These are phyloP conservation scores for Carex arenaria DNA, from an alignment of 202 grass and related monocot species.

Conservation along the genomic window DNA sequence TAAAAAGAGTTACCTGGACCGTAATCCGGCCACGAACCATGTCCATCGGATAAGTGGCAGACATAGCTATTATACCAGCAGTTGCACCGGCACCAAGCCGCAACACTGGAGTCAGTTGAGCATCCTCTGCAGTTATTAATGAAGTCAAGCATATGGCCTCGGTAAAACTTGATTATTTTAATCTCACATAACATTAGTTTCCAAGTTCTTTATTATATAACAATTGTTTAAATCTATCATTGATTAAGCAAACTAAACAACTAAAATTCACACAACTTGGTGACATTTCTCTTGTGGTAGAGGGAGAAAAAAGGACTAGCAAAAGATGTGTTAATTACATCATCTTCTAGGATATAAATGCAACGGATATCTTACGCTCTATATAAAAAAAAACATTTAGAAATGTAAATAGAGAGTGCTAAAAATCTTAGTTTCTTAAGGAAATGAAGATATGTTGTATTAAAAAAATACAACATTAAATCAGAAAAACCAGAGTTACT, in stretches of 20 bases:
- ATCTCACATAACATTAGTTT: neutral
- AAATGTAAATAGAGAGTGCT: neutral
- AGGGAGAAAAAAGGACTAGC: neutral
- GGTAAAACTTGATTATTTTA: neutral
- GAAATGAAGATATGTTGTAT: neutral
- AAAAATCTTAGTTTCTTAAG: neutral
- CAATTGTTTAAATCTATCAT: neutral
- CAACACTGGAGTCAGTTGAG: constrained; percentile 76
- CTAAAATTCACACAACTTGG: neutral
- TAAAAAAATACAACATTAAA: neutral
- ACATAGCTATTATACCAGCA: constrained; percentile 99
- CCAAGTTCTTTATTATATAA: neutral
- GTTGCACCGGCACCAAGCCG: constrained; percentile 97
- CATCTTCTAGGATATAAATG: neutral
- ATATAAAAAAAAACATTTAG: neutral
- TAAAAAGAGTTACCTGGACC: constrained; percentile 55
- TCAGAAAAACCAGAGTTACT: neutral
- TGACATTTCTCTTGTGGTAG: neutral
- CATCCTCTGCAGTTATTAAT: constrained; percentile 61
- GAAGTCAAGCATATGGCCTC: neutral
- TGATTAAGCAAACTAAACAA: neutral
- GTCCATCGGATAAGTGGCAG: constrained; percentile 99
- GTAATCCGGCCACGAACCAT: constrained; percentile 99
- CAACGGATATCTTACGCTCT: neutral
- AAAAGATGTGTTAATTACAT: neutral